A percentile compares a stretch with the other conserved stretches of the same genome.
These are phyloP conservation scores for Penicillium fimorum DNA, from an alignment of 495 filamentous ascomycete species.

Conservation along the genomic window DNA sequence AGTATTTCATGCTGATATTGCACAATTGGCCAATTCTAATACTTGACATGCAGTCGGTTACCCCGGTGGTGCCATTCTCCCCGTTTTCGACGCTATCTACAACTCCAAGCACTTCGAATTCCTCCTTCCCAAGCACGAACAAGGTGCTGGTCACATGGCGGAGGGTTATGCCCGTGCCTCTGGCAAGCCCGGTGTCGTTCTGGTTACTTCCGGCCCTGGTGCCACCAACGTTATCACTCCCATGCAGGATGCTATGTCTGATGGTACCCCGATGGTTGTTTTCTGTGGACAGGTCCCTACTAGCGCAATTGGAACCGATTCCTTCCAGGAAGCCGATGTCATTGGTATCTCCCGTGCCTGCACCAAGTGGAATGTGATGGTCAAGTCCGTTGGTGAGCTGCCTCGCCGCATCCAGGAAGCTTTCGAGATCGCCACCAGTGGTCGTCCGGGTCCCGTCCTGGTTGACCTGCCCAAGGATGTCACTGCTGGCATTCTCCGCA, in stretches of 20 bases:
- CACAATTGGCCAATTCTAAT: conserved; percentile 11
- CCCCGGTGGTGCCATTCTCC: conserved; percentile 48
- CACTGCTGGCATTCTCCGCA: conserved; percentile 49
- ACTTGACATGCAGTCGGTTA: conserved; percentile 26
- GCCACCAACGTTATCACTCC: conserved; percentile 63
- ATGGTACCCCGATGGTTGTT: conserved; percentile 63
- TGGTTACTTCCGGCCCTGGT: conserved; percentile 65
- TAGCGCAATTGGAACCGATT: conserved; percentile 56
- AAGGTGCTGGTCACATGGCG: conserved; percentile 66
- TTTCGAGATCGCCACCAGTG: conserved; percentile 61
- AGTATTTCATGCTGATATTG: conserved; percentile 38
- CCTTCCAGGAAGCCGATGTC: conserved; percentile 65
- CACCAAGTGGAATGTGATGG: conserved; percentile 67
- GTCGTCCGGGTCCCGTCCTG: conserved; percentile 61
- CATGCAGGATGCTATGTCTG: conserved; percentile 61
- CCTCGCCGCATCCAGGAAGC: conserved; percentile 61
- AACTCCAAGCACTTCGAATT: conserved; percentile 62
- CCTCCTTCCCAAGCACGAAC: conserved; percentile 62
- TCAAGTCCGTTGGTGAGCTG: conserved; percentile 59
- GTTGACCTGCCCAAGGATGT: conserved; percentile 63
- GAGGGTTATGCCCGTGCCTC: conserved; percentile 63
- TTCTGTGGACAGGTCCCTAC: conserved; percentile 62
- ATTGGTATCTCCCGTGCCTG: conserved; percentile 60
- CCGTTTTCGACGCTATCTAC: conserved; percentile 63
- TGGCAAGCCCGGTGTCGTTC: conserved; percentile 61